Evolutionary conservation across 345 rosid genomes (phyloP), one percentile per base, ranked within the genome.

Genomic region (Nasturtium officinale): DNA sequence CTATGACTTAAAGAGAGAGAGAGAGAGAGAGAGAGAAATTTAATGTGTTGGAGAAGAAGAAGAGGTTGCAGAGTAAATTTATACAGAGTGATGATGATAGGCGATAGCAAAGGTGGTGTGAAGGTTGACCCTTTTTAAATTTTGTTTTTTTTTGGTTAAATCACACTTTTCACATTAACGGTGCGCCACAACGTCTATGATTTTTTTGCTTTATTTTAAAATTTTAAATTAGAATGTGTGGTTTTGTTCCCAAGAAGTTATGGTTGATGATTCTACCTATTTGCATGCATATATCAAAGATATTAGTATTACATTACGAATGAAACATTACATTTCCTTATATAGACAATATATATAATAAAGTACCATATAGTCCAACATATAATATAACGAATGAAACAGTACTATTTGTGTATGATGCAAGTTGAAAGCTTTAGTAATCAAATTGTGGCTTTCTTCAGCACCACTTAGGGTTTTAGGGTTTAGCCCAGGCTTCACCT

Each of bases 101-200:
- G 65, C 67, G 40, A 56, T 61, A 56, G 80, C 76, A 64, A 65
- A 77, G 75, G 77, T 65, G 56, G 80, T 77, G 77, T 64, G 68
- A 71, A 72, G 55, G 35, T 77, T 77, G 80, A 77, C 80, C 62
- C 75, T 56, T 54, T 52, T 42, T 10, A 16, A 1, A 28, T 68
- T 63, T 59, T 40, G 23, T 26, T 3, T 26, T 16, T 1, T 55
- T 63, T 71, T 57, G 76, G 76, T 77, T 69, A 69, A 63, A 23
- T 7, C 73, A 65, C 69, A 72, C 73, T 60, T 33, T 58, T 66
- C 17, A 69, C 77, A 78, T 78, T 78, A 78, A 72, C 73, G 72
- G 48, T 70, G 38, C 30, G 26, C 45, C 54, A 56, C 66, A 70
- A 76, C 38, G 46, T 70, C 25, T 66, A 59, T 59, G 55, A 7